Evolutionary conservation across 768 basidiomycete genomes (phyloP).

Genomic region (Phaffia australis): DNA sequence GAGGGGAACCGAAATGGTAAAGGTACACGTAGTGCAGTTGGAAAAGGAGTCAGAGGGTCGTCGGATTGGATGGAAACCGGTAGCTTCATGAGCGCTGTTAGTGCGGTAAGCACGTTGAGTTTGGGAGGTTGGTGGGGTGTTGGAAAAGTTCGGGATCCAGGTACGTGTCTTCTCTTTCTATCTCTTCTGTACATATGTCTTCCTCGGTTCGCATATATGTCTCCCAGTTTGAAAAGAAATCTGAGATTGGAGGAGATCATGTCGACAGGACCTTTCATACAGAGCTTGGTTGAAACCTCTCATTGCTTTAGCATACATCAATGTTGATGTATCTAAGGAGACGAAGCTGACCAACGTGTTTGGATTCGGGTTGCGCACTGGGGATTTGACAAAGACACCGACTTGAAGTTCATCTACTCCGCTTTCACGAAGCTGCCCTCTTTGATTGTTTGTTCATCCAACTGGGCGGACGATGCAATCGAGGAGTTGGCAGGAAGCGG

Average conservation of each 20-base stretch:
- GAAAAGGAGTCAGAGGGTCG: constrained; percentile 19
- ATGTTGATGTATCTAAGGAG: background rate
- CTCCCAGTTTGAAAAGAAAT: background rate
- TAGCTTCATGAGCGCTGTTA: constrained; percentile 17
- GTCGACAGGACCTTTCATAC: background rate
- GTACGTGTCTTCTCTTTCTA: background rate
- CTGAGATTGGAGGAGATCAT: background rate
- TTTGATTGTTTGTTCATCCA: constrained; percentile 45
- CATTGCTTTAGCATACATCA: no score
- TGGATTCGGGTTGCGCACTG: constrained; percentile 52
- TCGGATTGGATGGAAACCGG: constrained; percentile 57
- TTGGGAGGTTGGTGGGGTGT: constrained; percentile 24
- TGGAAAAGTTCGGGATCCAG: constrained; percentile 15
- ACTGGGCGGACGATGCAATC: constrained; percentile 12
- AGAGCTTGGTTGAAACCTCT: no score
- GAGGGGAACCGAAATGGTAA: background rate
- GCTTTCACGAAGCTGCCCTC: constrained; percentile 83
- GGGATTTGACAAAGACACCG: constrained; percentile 53
- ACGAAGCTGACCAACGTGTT: constrained; percentile 19
- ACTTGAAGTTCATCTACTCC: constrained; percentile 78
- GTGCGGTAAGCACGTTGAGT: constrained; percentile 20
- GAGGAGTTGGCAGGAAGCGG: constrained; percentile 23
- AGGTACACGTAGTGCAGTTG: background rate
- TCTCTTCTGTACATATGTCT: background rate
- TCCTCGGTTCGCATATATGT: background rate